phyloP scores from a whole-genome alignment of 345 rosid species.

The Firmiana major region DNA sequence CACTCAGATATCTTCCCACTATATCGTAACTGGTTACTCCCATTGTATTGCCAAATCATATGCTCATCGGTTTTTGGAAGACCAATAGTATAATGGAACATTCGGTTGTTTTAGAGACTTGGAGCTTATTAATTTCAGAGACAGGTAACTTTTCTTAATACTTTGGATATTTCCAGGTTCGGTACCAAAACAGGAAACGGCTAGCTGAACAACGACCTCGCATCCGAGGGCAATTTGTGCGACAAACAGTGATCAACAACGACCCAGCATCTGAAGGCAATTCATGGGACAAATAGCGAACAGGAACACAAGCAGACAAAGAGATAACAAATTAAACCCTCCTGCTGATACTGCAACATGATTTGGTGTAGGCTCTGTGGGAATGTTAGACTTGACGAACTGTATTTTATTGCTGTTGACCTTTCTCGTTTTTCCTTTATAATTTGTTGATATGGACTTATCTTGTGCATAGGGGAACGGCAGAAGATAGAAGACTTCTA shows the following conservation, averaged over 20 bases:
- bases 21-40: background rate
- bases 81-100: background rate
- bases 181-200: slow-evolving; percentile 33
- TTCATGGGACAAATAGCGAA: slow-evolving; percentile 22
- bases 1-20: background rate
- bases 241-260: slow-evolving; percentile 15
- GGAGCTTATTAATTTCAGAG: background rate
- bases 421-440: background rate
- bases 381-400: background rate
- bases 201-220: slow-evolving; percentile 35
- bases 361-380: background rate
- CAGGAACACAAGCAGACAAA: background rate
- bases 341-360: background rate
- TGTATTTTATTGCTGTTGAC: slow-evolving; percentile 10
- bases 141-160: background rate
- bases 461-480: slow-evolving; percentile 1
- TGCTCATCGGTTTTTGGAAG: background rate
- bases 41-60: background rate
- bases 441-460: slow-evolving; percentile 4
- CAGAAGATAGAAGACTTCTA: background rate
- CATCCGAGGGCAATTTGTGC: slow-evolving; percentile 30
- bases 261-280: slow-evolving; percentile 26
- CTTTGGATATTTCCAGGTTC: slow-evolving; percentile 15
- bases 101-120: too few relatives aligned
- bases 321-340: too few relatives aligned